Evolutionary conservation across 202 grass and related monocot species (phyloP), one percentile per base, ranked within the genome.

Genomic region (Tripidium arundinaceum): DNA sequence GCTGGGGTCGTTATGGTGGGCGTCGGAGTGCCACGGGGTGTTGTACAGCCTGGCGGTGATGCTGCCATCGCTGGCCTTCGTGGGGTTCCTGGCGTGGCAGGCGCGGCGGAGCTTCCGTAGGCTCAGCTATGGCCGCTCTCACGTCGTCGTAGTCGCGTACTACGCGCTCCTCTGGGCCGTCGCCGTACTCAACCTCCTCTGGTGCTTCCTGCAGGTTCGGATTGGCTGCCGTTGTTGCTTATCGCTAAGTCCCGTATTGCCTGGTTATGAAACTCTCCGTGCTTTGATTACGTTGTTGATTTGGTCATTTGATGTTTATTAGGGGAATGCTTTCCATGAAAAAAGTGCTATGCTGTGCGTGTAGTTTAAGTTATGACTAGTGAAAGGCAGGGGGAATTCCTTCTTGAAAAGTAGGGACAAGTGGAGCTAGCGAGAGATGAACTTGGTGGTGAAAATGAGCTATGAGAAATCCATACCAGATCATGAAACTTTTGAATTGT

Each of bases 181-280:
- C 55, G 83, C 88, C 62, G n/a, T 96, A 11, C 79, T 99, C 75
- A 99, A 99, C 83, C 96, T 99, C 71, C 76, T 99, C 47, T 99
- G 96, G 92, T 96, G 92, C 85, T 80, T 96, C 58, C 74, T 99
- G 13, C 92, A 96, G 96, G 96, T 99, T 19, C 62, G n/a, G 7
- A 26, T 75, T 33, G 2, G 55, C 18, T 54, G 62, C 50, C 15
- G 2, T 4, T 62, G 14, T 25, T 77, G 10, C 42, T 77, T 50
- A 1, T 28, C 26, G 29, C 6, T n/a, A 5, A 28, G 34, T 73
- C 37, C 5, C 21, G 2, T 40, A 65, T 69, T 74, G 43, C 18
- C 15, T 29, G 14, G 5, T 41, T 15, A 15, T 58, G 34, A 39
- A 65, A n/a, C 70, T 42, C 6, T 22, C 59, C 62, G 10, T 33